Conservation (phyloP, 1,139 yeast species). For the Blastobotrys ciferrii region DNA sequence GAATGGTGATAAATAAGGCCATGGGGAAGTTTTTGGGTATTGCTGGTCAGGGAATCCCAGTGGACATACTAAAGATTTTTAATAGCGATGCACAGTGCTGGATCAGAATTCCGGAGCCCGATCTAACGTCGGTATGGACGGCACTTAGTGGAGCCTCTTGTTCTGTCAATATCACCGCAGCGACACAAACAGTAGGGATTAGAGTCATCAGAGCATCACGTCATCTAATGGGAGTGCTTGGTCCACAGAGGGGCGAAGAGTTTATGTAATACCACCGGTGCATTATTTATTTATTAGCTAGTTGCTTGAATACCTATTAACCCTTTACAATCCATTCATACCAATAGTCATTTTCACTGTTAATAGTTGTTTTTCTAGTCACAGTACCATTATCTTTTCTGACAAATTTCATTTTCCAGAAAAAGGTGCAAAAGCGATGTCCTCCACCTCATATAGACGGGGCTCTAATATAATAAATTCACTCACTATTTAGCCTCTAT, state of each 20-base stretch:
- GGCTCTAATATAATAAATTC: no score
- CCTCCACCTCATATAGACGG: no score
- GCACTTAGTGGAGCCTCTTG: constrained; percentile 27
- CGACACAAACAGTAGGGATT: constrained; percentile 19
- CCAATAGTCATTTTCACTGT: not conserved
- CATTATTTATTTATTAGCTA: constrained; percentile 1
- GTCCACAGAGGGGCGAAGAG: constrained; percentile 22
- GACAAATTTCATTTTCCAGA: no score
- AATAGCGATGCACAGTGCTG: constrained; percentile 23
- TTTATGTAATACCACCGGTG: constrained; percentile 1
- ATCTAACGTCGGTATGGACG: constrained; percentile 28
- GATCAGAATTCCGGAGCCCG: constrained; percentile 30
- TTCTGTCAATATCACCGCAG: not conserved
- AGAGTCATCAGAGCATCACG: constrained; percentile 30
- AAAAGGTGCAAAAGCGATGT: no score
- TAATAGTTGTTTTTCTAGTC: not conserved
- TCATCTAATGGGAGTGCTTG: constrained; percentile 26
- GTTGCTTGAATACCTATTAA: no score
- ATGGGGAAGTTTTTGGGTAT: constrained; percentile 42
- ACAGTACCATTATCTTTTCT: not conserved
- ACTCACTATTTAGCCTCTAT: no score
- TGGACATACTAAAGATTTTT: constrained; percentile 40
- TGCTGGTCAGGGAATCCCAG: constrained; percentile 43
- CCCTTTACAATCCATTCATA: no score
- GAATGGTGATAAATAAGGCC: constrained; percentile 37